Evolutionary conservation across 2,329 filamentous ascomycete genomes (phyloP).

Genomic region (Pyrenochaeta sp.): DNA sequence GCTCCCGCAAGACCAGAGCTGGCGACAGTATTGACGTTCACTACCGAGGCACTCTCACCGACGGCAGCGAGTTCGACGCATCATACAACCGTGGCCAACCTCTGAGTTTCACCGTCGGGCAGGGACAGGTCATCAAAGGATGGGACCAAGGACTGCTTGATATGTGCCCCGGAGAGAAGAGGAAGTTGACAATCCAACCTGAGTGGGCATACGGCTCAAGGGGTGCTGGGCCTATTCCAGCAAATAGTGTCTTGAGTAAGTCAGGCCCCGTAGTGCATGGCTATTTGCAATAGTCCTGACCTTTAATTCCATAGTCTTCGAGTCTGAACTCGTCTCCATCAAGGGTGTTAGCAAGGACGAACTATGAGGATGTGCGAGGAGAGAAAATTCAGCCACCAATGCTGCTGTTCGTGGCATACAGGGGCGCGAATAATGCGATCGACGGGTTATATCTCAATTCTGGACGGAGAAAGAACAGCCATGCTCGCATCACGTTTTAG

Average conservation of each 20-base stretch:
- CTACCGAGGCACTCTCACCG: constrained; percentile 78
- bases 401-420: too few relatives aligned
- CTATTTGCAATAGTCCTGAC: too few relatives aligned
- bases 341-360: constrained; percentile 67
- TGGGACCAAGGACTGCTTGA: constrained; percentile 92
- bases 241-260: constrained; percentile 77
- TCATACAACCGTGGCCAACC: constrained; percentile 80
- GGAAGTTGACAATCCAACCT: constrained; percentile 86
- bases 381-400: too few relatives aligned
- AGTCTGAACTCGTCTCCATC: constrained; percentile 88
- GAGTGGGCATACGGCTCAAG: constrained; percentile 83
- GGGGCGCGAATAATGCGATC: too few relatives aligned
- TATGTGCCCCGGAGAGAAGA: constrained; percentile 98
- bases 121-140: constrained; percentile 91
- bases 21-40: constrained; percentile 87
- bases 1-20: constrained; percentile 72
- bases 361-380: constrained; percentile 34
- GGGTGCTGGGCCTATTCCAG: constrained; percentile 84
- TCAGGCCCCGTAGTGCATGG: too few relatives aligned
- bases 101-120: constrained; percentile 80
- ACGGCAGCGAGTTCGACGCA: constrained; percentile 64
- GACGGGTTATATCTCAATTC: too few relatives aligned
- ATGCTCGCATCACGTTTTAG: too few relatives aligned
- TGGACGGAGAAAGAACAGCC: too few relatives aligned
- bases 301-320: constrained; percentile 74